Evolutionary conservation across 495 filamentous ascomycete species (phyloP).

Genomic region (Cudoniella acicularis): DNA sequence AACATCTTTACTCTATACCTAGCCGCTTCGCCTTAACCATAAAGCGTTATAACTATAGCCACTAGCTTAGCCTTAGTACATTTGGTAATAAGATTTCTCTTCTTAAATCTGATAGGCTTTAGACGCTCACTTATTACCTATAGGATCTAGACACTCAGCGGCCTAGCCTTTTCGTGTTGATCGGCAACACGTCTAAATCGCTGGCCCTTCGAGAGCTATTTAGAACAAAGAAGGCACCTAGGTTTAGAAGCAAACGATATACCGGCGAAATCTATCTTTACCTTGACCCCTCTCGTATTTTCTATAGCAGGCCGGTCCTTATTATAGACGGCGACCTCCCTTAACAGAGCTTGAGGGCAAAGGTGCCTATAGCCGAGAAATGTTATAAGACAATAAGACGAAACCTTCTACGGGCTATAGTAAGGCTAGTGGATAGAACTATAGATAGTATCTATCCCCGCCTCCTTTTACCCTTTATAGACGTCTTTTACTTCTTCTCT

Average conservation of each 20-base stretch:
- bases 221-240: background rate
- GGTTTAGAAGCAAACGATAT: background rate
- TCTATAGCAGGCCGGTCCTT: slow-evolving; percentile 9
- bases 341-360: background rate
- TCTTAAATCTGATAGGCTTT: no score
- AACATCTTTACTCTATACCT: no score
- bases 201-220: slow-evolving; percentile 14
- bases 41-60: no score
- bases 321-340: slow-evolving; percentile 5
- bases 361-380: background rate
- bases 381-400: background rate
- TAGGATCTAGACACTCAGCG: no score
- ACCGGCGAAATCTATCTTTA: slow-evolving; percentile 14
- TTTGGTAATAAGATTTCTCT: no score
- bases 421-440: background rate
- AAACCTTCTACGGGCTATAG: background rate
- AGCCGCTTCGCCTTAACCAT: no score
- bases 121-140: no score
- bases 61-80: no score
- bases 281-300: slow-evolving; percentile 11
- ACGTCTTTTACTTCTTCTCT: slow-evolving; percentile 13
- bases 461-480: slow-evolving; percentile 8
- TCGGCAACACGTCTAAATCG: slow-evolving; percentile 17
- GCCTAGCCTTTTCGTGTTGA: slow-evolving; percentile 12
- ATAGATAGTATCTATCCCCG: slow-evolving; percentile 1